Evolutionary conservation across 1,284 basidiomycete genomes (phyloP).

Genomic region (Puccinia brachypodii): DNA sequence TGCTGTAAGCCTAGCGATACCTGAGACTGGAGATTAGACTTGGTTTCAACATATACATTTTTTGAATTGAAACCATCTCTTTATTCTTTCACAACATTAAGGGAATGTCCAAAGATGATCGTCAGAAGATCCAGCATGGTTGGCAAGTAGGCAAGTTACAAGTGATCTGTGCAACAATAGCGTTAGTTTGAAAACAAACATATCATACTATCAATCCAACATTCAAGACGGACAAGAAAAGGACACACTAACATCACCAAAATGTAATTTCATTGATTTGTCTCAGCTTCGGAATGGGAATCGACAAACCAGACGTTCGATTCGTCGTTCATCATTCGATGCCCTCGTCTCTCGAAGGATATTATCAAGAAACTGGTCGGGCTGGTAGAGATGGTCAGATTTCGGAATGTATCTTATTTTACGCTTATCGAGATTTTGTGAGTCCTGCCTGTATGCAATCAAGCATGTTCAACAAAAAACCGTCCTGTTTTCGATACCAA

Average conservation of each 20-base stretch:
- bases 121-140: conserved; percentile 66
- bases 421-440: conserved; percentile 46
- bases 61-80: not conserved
- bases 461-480: not conserved
- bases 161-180: conserved; percentile 83
- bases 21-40: not conserved
- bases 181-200: conserved; percentile 33
- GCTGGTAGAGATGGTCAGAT: conserved; percentile 73
- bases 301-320: conserved; percentile 82
- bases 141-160: conserved; percentile 75
- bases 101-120: conserved; percentile 67
- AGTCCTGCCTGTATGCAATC: not conserved
- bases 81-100: conserved; percentile 1
- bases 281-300: conserved; percentile 84
- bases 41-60: not conserved
- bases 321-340: conserved; percentile 75
- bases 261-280: not conserved
- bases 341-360: conserved; percentile 62
- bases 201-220: not conserved
- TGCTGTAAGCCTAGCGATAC: conserved; percentile 61
- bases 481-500: not conserved
- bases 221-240: not conserved
- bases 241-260: not conserved
- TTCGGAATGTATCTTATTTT: conserved; percentile 65
- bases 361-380: conserved; percentile 81